phyloP scores from a whole-genome alignment of 352 stramenopile species.

The Chrysophaeum taylorii region DNA sequence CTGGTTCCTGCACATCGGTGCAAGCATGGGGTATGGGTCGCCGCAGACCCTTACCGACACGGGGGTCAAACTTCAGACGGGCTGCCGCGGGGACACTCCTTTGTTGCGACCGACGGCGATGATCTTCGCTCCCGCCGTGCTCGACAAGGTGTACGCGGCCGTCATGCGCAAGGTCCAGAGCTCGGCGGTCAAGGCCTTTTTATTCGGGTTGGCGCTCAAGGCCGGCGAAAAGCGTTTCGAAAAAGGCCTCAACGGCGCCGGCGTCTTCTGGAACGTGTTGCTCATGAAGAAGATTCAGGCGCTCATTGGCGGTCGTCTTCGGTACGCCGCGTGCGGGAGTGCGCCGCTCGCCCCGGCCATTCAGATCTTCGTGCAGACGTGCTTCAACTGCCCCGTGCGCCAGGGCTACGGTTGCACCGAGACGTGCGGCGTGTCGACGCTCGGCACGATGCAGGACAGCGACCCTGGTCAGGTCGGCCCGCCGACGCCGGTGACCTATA shows the following conservation, averaged over 20 bases:
- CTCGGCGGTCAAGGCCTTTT: slow-evolving; percentile 10
- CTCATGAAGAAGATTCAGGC: slow-evolving; percentile 26
- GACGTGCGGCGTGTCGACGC: too few species aligned
- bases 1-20: slow-evolving; percentile 5
- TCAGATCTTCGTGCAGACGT: neutral
- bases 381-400: too few species aligned
- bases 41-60: slow-evolving; percentile 20
- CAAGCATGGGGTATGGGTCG: slow-evolving; percentile 18
- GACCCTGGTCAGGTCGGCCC: too few species aligned
- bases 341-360: neutral
- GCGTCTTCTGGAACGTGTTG: slow-evolving; percentile 20
- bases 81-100: slow-evolving; percentile 10
- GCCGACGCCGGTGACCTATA: too few species aligned
- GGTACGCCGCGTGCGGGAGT: too few species aligned
- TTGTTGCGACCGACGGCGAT: slow-evolving; percentile 22
- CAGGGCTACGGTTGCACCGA: too few species aligned
- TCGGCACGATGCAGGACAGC: too few species aligned
- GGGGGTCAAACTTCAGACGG: neutral
- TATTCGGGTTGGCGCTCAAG: slow-evolving; percentile 17
- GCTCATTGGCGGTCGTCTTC: slow-evolving; percentile 17
- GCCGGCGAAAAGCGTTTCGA: neutral
- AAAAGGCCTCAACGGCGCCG: slow-evolving; percentile 3
- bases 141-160: slow-evolving; percentile 21
- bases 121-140: slow-evolving; percentile 24
- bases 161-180: slow-evolving; percentile 19